Evolutionary conservation across 148 eudicot genomes (phyloP).

Genomic region (Polygonum aviculare): DNA sequence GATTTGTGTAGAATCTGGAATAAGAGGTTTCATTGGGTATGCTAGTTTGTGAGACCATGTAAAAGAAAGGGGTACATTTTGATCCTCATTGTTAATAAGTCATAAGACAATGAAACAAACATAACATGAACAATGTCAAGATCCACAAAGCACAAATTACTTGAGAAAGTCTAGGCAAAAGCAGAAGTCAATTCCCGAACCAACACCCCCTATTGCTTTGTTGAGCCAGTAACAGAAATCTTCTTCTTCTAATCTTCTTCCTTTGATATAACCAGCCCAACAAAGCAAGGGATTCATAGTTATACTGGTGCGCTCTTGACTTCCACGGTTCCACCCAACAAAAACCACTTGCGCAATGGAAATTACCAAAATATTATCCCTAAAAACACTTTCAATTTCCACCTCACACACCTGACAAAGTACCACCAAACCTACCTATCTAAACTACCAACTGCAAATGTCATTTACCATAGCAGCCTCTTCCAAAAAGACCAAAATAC

Average conservation of each 20-base stretch:
- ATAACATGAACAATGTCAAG: not conserved
- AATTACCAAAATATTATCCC: not conserved
- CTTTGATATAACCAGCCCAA: not conserved
- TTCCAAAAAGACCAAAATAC: not conserved
- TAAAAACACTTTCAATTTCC: not conserved
- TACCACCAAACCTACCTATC: not conserved
- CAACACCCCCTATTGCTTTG: conserved; percentile 10
- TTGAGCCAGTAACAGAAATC: not conserved
- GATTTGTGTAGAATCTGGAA: no score
- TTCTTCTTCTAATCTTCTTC: not conserved
- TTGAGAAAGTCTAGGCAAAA: not conserved
- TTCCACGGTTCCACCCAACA: conserved; percentile 7
- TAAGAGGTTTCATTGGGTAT: no score
- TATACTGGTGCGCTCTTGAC: conserved; percentile 15
- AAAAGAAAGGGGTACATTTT: no score
- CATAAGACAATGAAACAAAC: not conserved
- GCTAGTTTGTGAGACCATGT: no score
- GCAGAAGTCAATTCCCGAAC: conserved; percentile 16
- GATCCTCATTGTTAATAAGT: not conserved
- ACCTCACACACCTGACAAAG: not conserved
- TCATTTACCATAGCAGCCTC: not conserved
- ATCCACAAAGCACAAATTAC: not conserved
- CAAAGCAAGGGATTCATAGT: conserved; percentile 1
- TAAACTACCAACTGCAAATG: conserved; percentile 1
- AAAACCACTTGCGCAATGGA: not conserved